These are phyloP conservation scores for Carnegiea gigantea DNA, from an alignment of 179 eudicot species.

Conservation along the genomic window DNA sequence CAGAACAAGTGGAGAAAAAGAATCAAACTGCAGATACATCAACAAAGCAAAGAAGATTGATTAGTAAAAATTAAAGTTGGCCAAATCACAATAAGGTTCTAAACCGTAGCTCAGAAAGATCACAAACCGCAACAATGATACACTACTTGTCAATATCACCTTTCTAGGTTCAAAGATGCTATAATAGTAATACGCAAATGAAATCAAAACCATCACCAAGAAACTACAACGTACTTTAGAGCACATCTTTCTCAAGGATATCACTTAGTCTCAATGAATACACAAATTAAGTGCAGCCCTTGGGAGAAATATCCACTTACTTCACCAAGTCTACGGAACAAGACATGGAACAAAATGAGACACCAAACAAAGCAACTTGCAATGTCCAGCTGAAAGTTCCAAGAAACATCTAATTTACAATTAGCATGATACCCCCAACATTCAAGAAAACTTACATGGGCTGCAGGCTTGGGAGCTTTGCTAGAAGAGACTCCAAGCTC, in stretches of 20 bases:
- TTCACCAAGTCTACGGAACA: background rate
- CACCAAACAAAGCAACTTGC: background rate
- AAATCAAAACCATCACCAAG: too few species aligned
- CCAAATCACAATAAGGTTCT: background rate
- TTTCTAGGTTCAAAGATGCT: background rate
- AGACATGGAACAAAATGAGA: background rate
- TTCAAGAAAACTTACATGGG: constrained; percentile 36
- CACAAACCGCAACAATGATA: background rate
- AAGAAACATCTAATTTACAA: background rate
- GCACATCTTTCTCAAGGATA: background rate
- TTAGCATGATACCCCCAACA: background rate
- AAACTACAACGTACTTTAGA: background rate
- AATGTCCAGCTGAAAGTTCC: background rate
- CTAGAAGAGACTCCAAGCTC: constrained; percentile 37
- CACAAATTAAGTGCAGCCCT: background rate
- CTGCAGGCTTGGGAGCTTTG: constrained; percentile 38
- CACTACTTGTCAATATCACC: background rate
- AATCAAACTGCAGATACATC: background rate
- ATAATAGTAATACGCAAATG: too few species aligned
- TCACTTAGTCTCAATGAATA: background rate
- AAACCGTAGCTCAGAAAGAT: background rate
- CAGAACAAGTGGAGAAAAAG: background rate
- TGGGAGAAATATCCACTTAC: background rate
- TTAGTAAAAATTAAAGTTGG: background rate
- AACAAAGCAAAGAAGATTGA: background rate